phyloP scores from a whole-genome alignment of 2,329 filamentous ascomycete genomes.

The Botryotinia narcissicola region DNA sequence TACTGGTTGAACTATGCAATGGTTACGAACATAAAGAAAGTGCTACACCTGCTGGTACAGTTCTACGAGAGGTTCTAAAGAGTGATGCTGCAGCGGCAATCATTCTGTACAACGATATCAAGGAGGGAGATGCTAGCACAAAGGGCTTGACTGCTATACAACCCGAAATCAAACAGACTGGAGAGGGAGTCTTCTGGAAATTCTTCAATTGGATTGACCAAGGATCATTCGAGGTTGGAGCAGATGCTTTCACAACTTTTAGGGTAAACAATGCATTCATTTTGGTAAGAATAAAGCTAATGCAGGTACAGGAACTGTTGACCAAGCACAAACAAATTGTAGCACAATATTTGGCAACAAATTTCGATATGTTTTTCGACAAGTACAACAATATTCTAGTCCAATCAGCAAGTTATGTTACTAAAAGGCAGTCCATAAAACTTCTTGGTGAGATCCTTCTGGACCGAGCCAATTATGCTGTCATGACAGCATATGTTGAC shows the following conservation, averaged over 20 bases:
- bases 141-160: constrained; percentile 77
- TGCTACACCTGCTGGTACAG: constrained; percentile 85
- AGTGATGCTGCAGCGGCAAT: constrained; percentile 88
- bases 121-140: constrained; percentile 61
- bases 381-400: constrained; percentile 86
- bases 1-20: constrained; percentile 82
- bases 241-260: constrained; percentile 97
- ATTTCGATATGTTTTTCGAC: constrained; percentile 91
- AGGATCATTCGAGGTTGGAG: constrained; percentile 92
- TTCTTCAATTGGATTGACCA: constrained; percentile 98
- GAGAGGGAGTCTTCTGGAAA: constrained; percentile 87
- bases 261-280: constrained; percentile 55
- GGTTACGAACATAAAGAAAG: constrained; percentile 90
- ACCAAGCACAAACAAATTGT: constrained; percentile 93
- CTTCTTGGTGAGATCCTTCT: constrained; percentile 91
- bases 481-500: constrained; percentile 97
- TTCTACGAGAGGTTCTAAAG: constrained; percentile 83
- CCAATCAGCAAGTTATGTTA: constrained; percentile 94
- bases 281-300: constrained; percentile 21
- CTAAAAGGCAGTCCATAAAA: constrained; percentile 97
- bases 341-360: constrained; percentile 79
- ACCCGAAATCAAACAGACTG: constrained; percentile 69
- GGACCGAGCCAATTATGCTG: constrained; percentile 92
- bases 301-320: constrained; percentile 71
- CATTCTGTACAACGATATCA: constrained; percentile 87